Percentiles rank a stretch among this genome's conserved stretches.
Evolutionary conservation across 2,329 filamentous ascomycete genomes (phyloP).

Genomic region (Neonectria coccinea): DNA sequence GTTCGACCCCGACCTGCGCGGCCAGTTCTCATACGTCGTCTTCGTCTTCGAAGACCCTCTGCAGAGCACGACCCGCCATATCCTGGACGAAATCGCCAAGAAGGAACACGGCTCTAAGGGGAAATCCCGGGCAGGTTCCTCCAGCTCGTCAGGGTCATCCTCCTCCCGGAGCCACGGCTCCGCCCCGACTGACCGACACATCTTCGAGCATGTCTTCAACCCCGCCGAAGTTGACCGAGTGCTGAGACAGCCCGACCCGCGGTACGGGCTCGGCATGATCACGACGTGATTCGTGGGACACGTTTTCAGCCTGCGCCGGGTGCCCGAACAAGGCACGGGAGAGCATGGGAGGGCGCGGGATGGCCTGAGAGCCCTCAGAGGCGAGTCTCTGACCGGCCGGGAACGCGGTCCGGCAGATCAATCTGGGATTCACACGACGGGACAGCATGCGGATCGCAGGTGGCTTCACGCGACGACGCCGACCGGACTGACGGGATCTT

Average conservation of each 20-base stretch:
- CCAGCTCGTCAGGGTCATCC: slow-evolving; percentile 47
- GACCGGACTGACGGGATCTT: slow-evolving; percentile 36
- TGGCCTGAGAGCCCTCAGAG: not conserved
- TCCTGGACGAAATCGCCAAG: slow-evolving; percentile 67
- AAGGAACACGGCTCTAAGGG: slow-evolving; percentile 56
- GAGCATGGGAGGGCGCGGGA: slow-evolving; percentile 1
- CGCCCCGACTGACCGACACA: slow-evolving; percentile 60
- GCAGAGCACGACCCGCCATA: slow-evolving; percentile 65
- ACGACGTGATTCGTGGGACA: slow-evolving; percentile 50
- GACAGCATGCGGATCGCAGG: slow-evolving; percentile 25
- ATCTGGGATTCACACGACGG: slow-evolving; percentile 16
- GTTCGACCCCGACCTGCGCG: slow-evolving; percentile 71
- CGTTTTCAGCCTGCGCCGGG: slow-evolving; percentile 8
- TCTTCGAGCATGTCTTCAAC: slow-evolving; percentile 67
- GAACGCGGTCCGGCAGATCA: slow-evolving; percentile 19
- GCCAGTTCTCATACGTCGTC: slow-evolving; percentile 70
- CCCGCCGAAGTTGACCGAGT: slow-evolving; percentile 62
- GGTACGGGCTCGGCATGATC: slow-evolving; percentile 66
- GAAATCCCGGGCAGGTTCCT: slow-evolving; percentile 48
- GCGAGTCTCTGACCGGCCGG: slow-evolving; percentile 6
- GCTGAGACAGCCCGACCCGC: slow-evolving; percentile 64
- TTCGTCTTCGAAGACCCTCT: slow-evolving; percentile 72
- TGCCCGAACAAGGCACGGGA: slow-evolving; percentile 23
- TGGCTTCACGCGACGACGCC: slow-evolving; percentile 32
- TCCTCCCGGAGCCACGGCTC: slow-evolving; percentile 46